Percentiles rank a stretch among this genome's conserved stretches.
These are phyloP conservation scores for Leccinum ochraceum DNA, from an alignment of 768 basidiomycete species.

Conservation along the genomic window DNA sequence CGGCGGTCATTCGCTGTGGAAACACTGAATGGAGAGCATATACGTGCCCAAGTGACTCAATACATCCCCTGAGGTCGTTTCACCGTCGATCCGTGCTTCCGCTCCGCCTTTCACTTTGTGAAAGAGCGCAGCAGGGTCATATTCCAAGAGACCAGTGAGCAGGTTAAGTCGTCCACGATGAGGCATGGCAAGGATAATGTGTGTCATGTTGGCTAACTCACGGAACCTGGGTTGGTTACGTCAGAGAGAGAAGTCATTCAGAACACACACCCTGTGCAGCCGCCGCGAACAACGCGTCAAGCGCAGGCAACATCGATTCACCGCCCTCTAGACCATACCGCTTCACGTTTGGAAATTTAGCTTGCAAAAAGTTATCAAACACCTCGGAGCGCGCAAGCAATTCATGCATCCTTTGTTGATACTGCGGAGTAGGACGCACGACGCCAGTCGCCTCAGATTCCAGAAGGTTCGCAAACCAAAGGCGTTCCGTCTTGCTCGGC, in stretches of 20 bases:
- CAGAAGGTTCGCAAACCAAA: constrained; percentile 87
- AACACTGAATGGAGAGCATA: constrained; percentile 5
- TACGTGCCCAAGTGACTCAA: constrained; percentile 75
- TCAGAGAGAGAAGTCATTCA: background rate
- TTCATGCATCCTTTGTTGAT: constrained; percentile 60
- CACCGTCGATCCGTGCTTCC: constrained; percentile 60
- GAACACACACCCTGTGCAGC: constrained; percentile 54
- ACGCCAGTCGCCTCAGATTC: constrained; percentile 50
- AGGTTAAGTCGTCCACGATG: constrained; percentile 88
- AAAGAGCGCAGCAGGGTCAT: constrained; percentile 69
- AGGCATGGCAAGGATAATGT: constrained; percentile 82
- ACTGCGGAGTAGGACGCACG: constrained; percentile 31
- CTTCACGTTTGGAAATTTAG: constrained; percentile 88
- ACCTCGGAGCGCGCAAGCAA: constrained; percentile 77
- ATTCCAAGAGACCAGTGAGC: constrained; percentile 73
- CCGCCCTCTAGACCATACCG: constrained; percentile 90
- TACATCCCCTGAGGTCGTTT: constrained; percentile 76
- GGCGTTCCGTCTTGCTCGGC: constrained; percentile 78
- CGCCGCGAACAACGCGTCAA: constrained; percentile 72
- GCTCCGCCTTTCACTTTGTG: constrained; percentile 84
- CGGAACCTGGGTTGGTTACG: background rate
- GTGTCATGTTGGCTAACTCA: constrained; percentile 58
- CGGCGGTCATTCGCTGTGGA: background rate
- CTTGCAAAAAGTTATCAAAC: constrained; percentile 81
- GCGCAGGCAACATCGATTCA: constrained; percentile 90